A percentile compares a stretch with the other conserved stretches of the same genome.
phyloP scores from a whole-genome alignment of 2,329 filamentous ascomycete genomes.

The Aspergillus hiratsukae region DNA sequence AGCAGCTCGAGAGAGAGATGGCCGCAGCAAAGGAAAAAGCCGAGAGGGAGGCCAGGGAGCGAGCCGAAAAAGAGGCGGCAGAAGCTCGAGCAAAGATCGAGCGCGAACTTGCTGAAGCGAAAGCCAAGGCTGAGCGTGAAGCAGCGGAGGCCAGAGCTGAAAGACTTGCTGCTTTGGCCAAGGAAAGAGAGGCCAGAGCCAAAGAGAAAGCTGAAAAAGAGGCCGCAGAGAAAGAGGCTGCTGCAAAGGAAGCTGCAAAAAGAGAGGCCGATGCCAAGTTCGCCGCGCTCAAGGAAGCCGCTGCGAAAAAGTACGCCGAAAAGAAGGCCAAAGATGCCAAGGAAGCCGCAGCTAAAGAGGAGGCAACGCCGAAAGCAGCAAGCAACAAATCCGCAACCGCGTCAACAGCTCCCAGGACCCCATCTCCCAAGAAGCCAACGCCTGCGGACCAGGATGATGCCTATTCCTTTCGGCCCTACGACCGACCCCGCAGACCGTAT shows the following conservation, averaged over 20 bases:
- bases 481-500: slow-evolving; percentile 59
- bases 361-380: slow-evolving; percentile 30
- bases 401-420: slow-evolving; percentile 28
- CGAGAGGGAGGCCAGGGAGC: slow-evolving; percentile 16
- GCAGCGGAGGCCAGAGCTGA: slow-evolving; percentile 12
- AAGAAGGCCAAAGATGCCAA: slow-evolving; percentile 34
- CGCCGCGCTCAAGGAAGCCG: slow-evolving; percentile 36
- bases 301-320: slow-evolving; percentile 35
- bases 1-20: slow-evolving; percentile 37
- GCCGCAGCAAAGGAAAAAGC: slow-evolving; percentile 26
- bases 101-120: slow-evolving; percentile 9
- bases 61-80: slow-evolving; percentile 20
- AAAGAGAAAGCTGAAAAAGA: slow-evolving; percentile 29
- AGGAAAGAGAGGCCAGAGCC: neutral
- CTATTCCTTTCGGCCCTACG: slow-evolving; percentile 74
- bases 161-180: neutral
- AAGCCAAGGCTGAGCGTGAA: slow-evolving; percentile 13
- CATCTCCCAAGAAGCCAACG: slow-evolving; percentile 39
- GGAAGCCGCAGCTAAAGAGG: slow-evolving; percentile 31
- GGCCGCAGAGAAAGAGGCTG: slow-evolving; percentile 62
- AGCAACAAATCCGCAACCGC: slow-evolving; percentile 25
- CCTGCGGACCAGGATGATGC: slow-evolving; percentile 57
- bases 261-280: slow-evolving; percentile 37
- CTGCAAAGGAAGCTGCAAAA: slow-evolving; percentile 33
- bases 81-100: slow-evolving; percentile 21